A percentile compares a stretch with the other conserved stretches of the same genome.
These are phyloP conservation scores for Echinochloa phyllopogon DNA, from an alignment of 176 grass and related monocot genomes.

Conservation along the genomic window DNA sequence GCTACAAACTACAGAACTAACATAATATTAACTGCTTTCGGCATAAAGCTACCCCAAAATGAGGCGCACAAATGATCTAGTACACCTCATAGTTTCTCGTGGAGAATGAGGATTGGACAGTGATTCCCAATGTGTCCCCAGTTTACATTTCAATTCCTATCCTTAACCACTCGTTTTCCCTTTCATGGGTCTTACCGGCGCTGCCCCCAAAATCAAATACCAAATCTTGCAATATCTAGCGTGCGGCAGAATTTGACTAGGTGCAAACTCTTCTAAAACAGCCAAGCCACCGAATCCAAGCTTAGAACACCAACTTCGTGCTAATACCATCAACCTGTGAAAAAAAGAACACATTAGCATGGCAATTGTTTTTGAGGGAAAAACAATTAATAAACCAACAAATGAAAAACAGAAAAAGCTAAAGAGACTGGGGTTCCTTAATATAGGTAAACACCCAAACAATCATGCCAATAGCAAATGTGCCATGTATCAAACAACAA, in stretches of 20 bases:
- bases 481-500: neutral
- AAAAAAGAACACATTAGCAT: neutral
- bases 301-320: slow-evolving; percentile 11
- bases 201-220: neutral
- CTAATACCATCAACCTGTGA: slow-evolving; percentile 22
- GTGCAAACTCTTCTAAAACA: slow-evolving; percentile 3
- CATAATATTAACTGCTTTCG: slow-evolving; percentile 21
- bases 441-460: neutral
- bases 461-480: neutral
- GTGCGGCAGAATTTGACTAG: neutral
- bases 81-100: neutral
- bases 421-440: neutral
- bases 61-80: slow-evolving; percentile 26
- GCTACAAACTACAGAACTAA: slow-evolving; percentile 33
- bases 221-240: neutral
- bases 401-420: neutral
- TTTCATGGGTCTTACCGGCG: neutral
- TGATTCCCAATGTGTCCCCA: neutral
- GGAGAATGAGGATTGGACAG: neutral
- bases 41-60: slow-evolving; percentile 23
- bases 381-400: neutral
- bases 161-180: neutral
- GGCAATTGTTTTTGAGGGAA: neutral
- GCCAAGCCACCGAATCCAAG: slow-evolving; percentile 14
- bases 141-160: neutral